Percentiles rank a stretch among this genome's conserved stretches.
These are phyloP conservation scores for Kickxella alabastrina DNA, from an alignment of 192 early-diverging fungal species.

Conservation along the genomic window DNA sequence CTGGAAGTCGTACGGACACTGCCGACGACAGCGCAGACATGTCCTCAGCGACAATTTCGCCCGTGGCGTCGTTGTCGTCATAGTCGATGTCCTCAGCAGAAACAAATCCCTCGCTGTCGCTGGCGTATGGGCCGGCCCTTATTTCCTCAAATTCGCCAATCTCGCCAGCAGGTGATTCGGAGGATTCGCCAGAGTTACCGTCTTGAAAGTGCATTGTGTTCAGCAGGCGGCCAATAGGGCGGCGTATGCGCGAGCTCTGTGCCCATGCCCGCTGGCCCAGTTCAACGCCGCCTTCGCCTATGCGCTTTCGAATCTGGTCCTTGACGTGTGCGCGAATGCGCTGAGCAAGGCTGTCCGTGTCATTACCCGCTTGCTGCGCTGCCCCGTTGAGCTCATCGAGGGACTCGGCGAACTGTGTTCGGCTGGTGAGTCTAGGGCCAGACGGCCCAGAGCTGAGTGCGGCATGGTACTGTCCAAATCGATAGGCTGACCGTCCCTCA, in stretches of 20 bases:
- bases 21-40: not conserved
- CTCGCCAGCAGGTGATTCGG: conserved; percentile 10
- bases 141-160: conserved; percentile 34
- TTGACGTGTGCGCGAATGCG: conserved; percentile 34
- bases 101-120: conserved; percentile 51
- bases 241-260: conserved; percentile 33
- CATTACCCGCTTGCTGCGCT: not conserved
- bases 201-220: conserved; percentile 20
- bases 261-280: conserved; percentile 16
- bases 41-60: not conserved
- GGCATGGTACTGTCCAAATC: not conserved
- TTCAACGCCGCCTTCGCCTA: conserved; percentile 17
- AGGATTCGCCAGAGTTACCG: not conserved
- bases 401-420: not conserved
- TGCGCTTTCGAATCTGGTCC: conserved; percentile 23
- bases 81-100: conserved; percentile 43
- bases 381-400: not conserved
- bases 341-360: conserved; percentile 17
- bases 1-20: conserved; percentile 25
- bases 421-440: not conserved
- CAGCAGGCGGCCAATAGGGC: conserved; percentile 41
- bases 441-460: not conserved
- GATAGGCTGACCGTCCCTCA: not conserved
- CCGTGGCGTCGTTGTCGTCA: not conserved
- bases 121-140: conserved; percentile 17